phyloP scores from a whole-genome alignment of 1,284 basidiomycete genomes.

The Ustilago esculenta region DNA sequence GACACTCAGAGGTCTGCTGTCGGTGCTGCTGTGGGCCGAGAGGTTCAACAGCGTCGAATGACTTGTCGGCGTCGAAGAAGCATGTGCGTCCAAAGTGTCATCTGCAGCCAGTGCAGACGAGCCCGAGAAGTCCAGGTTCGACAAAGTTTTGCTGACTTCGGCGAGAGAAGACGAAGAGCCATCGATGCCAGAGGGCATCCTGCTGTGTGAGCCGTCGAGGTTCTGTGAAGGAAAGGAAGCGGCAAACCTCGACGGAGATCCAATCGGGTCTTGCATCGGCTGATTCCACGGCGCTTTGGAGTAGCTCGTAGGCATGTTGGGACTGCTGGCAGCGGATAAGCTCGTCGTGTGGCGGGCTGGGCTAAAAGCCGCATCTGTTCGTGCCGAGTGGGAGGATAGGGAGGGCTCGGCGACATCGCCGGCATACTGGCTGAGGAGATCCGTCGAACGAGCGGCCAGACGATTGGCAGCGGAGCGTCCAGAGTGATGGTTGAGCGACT shows the following conservation, averaged over 20 bases:
- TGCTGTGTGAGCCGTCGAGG: slow-evolving; percentile 8
- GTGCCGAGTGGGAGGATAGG: slow-evolving; percentile 19
- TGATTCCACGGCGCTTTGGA: slow-evolving; percentile 43
- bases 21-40: slow-evolving; percentile 12
- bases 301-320: slow-evolving; percentile 28
- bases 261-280: slow-evolving; percentile 32
- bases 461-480: slow-evolving; percentile 34
- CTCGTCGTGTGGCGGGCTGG: slow-evolving; percentile 32
- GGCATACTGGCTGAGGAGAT: slow-evolving; percentile 12
- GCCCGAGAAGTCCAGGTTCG: slow-evolving; percentile 39
- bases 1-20: slow-evolving; percentile 3
- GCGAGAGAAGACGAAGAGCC: slow-evolving; percentile 15
- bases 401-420: slow-evolving; percentile 8
- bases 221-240: slow-evolving; percentile 36
- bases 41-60: slow-evolving; percentile 12
- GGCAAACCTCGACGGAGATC: slow-evolving; percentile 47
- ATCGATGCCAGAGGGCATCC: slow-evolving; percentile 18
- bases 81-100: slow-evolving; percentile 14
- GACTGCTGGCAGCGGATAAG: slow-evolving; percentile 33
- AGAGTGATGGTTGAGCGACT: slow-evolving; percentile 55
- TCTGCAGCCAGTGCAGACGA: slow-evolving; percentile 25
- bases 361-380: slow-evolving; percentile 30
- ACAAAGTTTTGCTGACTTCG: slow-evolving; percentile 25
- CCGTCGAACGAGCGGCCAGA: slow-evolving; percentile 30
- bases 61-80: slow-evolving; percentile 4